Conservation (phyloP, 371 early-diverging fungal genomes). For the Basidiobolus meristosporus region DNA sequence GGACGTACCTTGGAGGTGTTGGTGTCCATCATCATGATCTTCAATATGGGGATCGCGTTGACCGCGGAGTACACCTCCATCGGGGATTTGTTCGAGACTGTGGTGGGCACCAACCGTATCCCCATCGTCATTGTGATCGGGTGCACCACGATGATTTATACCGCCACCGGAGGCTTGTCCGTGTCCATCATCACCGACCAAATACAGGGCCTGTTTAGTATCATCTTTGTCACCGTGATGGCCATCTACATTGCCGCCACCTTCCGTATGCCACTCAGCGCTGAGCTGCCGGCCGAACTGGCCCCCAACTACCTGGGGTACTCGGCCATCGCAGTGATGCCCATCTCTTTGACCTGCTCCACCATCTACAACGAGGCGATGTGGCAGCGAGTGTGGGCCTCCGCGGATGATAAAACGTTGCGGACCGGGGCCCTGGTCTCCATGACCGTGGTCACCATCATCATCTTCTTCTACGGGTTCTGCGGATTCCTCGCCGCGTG, state of each 20-base stretch:
- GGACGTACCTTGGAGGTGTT: slow-evolving; percentile 14
- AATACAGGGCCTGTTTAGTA: slow-evolving; percentile 20
- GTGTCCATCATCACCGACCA: slow-evolving; percentile 33
- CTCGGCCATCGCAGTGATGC: slow-evolving; percentile 20
- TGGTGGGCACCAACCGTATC: slow-evolving; percentile 17
- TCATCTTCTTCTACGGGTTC: slow-evolving; percentile 30
- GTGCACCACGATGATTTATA: slow-evolving; percentile 25
- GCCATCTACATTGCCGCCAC: slow-evolving; percentile 23
- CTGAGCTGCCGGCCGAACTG: slow-evolving; percentile 12
- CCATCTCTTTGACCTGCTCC: slow-evolving; percentile 21
- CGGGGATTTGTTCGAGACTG: slow-evolving; percentile 18
- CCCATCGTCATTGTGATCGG: slow-evolving; percentile 25
- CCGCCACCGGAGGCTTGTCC: slow-evolving; percentile 31
- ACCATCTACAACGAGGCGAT: slow-evolving; percentile 29
- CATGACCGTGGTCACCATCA: slow-evolving; percentile 11
- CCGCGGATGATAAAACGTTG: slow-evolving; percentile 18
- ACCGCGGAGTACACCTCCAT: slow-evolving; percentile 30
- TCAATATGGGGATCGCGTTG: slow-evolving; percentile 20
- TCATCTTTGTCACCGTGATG: slow-evolving; percentile 13
- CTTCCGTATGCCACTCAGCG: slow-evolving; percentile 14
- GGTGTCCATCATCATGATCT: slow-evolving; percentile 18
- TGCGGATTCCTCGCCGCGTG: slow-evolving; percentile 27
- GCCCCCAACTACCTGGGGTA: slow-evolving; percentile 21
- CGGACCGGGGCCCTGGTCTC: slow-evolving; percentile 17
- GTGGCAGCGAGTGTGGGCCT: slow-evolving; percentile 44